Base-by-base conservation (phyloP, 2,329 filamentous ascomycete species). In the Seiridium unicorne region DNA sequence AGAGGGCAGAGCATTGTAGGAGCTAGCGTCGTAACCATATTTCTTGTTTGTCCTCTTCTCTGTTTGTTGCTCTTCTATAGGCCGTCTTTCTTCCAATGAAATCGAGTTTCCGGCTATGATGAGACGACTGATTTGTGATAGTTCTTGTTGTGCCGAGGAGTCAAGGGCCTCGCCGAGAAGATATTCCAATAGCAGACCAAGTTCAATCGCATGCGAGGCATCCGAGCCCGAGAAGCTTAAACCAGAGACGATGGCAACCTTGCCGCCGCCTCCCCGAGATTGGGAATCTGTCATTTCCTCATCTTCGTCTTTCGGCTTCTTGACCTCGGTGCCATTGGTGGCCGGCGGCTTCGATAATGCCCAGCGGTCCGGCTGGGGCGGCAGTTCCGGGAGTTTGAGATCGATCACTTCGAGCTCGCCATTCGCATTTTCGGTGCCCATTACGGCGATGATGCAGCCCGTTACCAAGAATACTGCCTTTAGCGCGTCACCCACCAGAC, bases 361-460 rank as follows among this genome's bases (percentile, higher is more conserved):
- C 92, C 93, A 97, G 36, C 94, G 87, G 55, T 85, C 82, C 10
- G 91, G 89, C 69, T 99, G 95, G 0, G 88, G 86, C 13, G 94
- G 84, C 4, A 99, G 77, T 71, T 97, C 93, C 5, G 95, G 91
- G 48, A 96, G 88, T 70, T 93, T 92, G 66, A 97, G 82, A 74
- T 97, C 94, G 46, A 98, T 83, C 5, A 97, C 90, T 68, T 98
- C 93, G 62, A 99, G 93, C 67, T 97, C 92, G 64, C 95, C 95
- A 75, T 94, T 89, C 57, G 86, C 82, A 69, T 97, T 97, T 73
- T 99, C 95, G 0, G 93, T 97, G 42, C 95, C 95, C 79, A 99
- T 86, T 3, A 93, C 93, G n/a, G 93, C 93, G 47, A 98, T 84
- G 68, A 99, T 93, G 68, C 92, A 96, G 34, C 95, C 95, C 0